These are phyloP conservation scores for Leccinum subrobustum DNA, from an alignment of 1,284 basidiomycete species.

Conservation along the genomic window DNA sequence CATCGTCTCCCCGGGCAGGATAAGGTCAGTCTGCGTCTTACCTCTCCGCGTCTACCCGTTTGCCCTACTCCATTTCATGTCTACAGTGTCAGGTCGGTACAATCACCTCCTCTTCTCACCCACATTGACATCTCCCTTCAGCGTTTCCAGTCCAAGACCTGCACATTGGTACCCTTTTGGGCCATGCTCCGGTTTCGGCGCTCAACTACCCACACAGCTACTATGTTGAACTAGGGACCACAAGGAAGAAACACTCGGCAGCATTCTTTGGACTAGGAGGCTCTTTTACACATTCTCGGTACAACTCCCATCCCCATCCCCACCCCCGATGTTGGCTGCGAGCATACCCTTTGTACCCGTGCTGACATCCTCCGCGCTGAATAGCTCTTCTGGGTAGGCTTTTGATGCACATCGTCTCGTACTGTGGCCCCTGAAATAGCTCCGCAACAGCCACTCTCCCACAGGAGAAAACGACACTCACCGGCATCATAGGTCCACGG, in stretches of 20 bases:
- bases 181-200: conserved; percentile 19
- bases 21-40: conserved; percentile 50
- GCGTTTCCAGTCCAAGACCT: conserved; percentile 81
- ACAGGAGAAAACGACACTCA: conserved; percentile 18
- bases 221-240: conserved; percentile 76
- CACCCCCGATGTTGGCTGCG: conserved; percentile 18
- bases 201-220: conserved; percentile 46
- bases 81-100: conserved; percentile 61
- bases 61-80: conserved; percentile 16
- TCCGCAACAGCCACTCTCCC: conserved; percentile 29
- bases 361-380: conserved; percentile 14
- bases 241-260: conserved; percentile 71
- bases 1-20: conserved; percentile 73
- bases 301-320: conserved; percentile 15
- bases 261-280: conserved; percentile 61
- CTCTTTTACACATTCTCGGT: conserved; percentile 47
- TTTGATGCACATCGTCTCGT: conserved; percentile 19
- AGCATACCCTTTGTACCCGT: conserved; percentile 28
- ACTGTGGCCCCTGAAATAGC: conserved; percentile 26
- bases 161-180: conserved; percentile 59
- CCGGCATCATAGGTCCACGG: conserved; percentile 36
- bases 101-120: conserved; percentile 14
- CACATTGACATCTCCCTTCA: conserved; percentile 31
- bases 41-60: conserved; percentile 8
- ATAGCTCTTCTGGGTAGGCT: conserved; percentile 35